Evolutionary conservation across 1,139 yeast genomes (phyloP).

Genomic region (Geotrichum restrictum): DNA sequence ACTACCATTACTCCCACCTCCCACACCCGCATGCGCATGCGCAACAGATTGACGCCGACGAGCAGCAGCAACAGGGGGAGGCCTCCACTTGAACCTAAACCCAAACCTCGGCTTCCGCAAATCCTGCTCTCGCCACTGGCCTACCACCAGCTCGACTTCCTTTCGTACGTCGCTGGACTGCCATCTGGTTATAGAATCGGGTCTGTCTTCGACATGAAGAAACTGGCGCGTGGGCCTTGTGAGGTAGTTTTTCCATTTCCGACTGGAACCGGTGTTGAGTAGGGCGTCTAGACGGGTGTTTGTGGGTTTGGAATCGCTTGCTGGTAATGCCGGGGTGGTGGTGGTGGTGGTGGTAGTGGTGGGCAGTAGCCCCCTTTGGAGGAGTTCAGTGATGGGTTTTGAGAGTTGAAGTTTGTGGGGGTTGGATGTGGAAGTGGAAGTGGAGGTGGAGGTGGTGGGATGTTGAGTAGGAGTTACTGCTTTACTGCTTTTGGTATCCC

Average conservation of each 20-base stretch:
- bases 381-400: not conserved
- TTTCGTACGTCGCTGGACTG: slow-evolving; percentile 24
- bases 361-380: not conserved
- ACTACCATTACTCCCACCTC: too few relatives aligned
- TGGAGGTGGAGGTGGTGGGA: too few relatives aligned
- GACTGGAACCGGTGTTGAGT: slow-evolving; percentile 22
- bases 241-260: slow-evolving; percentile 30
- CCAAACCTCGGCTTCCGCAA: slow-evolving; percentile 21
- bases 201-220: slow-evolving; percentile 25
- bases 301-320: not conserved
- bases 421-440: not conserved
- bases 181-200: slow-evolving; percentile 30
- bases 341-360: slow-evolving; percentile 15
- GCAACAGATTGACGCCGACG: too few relatives aligned
- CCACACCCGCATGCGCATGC: too few relatives aligned
- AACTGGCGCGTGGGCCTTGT: slow-evolving; percentile 35
- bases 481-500: too few relatives aligned
- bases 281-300: slow-evolving; percentile 4
- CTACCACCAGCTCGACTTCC: slow-evolving; percentile 24
- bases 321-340: slow-evolving; percentile 7
- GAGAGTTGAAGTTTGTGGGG: not conserved
- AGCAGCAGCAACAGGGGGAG: too few relatives aligned
- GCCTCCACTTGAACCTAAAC: slow-evolving; percentile 20
- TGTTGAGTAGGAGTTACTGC: too few relatives aligned
- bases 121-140: slow-evolving; percentile 25